Evolutionary conservation across 2,329 filamentous ascomycete genomes (phyloP).

Genomic region (Diaporthe sp.): DNA sequence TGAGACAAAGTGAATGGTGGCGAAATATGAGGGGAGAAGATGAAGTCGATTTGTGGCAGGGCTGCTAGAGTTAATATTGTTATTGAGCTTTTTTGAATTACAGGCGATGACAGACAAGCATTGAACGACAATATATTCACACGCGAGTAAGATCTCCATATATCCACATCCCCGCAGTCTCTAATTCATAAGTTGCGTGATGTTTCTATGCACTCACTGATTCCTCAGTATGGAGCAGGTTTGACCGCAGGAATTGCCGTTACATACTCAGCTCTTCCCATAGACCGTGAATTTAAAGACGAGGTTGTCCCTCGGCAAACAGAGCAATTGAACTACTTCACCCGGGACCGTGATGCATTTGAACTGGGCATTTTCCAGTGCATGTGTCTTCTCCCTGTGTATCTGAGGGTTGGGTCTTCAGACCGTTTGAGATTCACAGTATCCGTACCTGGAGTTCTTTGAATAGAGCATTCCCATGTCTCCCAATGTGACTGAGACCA

Average conservation of each 20-base stretch:
- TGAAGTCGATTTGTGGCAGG: neutral
- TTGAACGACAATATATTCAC: neutral
- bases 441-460: neutral
- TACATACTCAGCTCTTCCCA: no score
- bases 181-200: no score
- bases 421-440: no score
- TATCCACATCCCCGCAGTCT: neutral
- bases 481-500: neutral
- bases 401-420: accelerated
- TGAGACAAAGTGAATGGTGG: slow-evolving; percentile 43
- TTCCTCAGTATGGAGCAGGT: no score
- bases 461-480: neutral
- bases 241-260: no score
- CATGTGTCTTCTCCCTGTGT: neutral
- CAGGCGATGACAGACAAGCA: no score
- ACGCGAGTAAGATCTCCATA: accelerated
- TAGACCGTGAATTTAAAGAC: neutral
- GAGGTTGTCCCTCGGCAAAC: accelerated
- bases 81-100: neutral
- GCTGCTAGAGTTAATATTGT: neutral
- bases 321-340: neutral
- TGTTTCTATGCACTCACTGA: no score
- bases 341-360: no score
- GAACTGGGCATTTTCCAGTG: no score
- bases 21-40: slow-evolving; percentile 39